Evolutionary conservation across 2,329 filamentous ascomycete species (phyloP).

Genomic region (Trichoderma arundinaceum): DNA sequence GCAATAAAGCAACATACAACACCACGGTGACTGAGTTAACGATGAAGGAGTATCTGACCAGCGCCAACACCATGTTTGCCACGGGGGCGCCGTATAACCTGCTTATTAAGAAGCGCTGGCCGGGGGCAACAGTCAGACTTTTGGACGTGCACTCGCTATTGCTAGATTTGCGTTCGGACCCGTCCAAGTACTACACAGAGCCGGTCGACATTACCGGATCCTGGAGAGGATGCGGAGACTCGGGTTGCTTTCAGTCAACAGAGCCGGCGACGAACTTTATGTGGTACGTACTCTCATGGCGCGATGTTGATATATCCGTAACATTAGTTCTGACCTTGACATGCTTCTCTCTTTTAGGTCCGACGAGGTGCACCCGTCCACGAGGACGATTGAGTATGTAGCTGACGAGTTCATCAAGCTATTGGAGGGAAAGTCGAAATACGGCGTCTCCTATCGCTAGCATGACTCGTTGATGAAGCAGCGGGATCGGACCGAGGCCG

Average conservation of each 20-base stretch:
- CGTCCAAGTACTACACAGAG: conserved; percentile 64
- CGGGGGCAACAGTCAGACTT: conserved; percentile 65
- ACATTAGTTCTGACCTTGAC: no score
- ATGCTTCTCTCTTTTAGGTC: conserved; percentile 43
- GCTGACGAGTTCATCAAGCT: conserved; percentile 51
- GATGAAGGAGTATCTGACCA: conserved; percentile 54
- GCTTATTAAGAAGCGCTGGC: conserved; percentile 54
- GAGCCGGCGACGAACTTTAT: conserved; percentile 61
- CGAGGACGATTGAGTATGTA: conserved; percentile 58
- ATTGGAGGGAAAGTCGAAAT: conserved; percentile 49
- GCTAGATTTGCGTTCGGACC: conserved; percentile 67
- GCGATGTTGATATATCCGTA: background rate
- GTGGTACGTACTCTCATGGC: conserved; percentile 57
- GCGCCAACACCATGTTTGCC: conserved; percentile 55
- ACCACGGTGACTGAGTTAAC: conserved; percentile 53
- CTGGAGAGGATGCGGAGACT: conserved; percentile 23
- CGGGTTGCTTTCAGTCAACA: conserved; percentile 24
- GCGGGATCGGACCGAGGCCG: no score
- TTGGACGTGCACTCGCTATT: conserved; percentile 71
- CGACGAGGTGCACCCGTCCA: conserved; percentile 74
- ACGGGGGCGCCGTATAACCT: conserved; percentile 57
- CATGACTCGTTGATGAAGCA: background rate
- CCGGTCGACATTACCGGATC: conserved; percentile 56
- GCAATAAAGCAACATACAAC: conserved; percentile 53
- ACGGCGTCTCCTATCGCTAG: conserved; percentile 43